Conservation (phyloP, 768 basidiomycete genomes). For the Porphyrellus cyaneotinctus region DNA sequence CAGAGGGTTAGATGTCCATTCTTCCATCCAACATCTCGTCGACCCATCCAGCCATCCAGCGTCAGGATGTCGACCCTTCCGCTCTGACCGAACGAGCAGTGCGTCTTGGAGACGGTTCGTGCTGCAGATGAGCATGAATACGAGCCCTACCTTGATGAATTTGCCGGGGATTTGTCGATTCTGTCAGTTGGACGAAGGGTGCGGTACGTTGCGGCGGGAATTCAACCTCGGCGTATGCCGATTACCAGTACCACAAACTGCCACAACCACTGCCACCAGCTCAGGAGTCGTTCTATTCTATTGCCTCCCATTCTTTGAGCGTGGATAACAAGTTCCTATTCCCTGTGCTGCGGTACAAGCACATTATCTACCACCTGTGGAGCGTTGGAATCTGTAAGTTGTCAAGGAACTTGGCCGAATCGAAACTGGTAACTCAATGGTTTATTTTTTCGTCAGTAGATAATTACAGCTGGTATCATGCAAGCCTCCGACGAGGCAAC, state of each 20-base stretch:
- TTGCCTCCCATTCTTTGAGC: too few relatives aligned
- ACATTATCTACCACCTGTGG: too few relatives aligned
- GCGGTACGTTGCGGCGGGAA: conserved; percentile 16
- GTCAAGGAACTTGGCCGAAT: too few relatives aligned
- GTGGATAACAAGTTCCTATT: too few relatives aligned
- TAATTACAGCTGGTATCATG: too few relatives aligned
- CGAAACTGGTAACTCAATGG: too few relatives aligned
- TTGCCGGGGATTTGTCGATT: conserved; percentile 32
- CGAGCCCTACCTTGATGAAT: conserved; percentile 57
- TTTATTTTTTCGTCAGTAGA: too few relatives aligned
- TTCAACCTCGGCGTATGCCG: conserved; percentile 30
- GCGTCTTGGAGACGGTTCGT: conserved; percentile 7
- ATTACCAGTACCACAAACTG: conserved; percentile 6
- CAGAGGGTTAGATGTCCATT: neutral
- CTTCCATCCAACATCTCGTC: conserved; percentile 34
- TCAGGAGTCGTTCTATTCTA: neutral
- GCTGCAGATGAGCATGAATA: conserved; percentile 26
- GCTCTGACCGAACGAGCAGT: conserved; percentile 1
- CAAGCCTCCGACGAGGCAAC: neutral
- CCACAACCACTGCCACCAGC: neutral
- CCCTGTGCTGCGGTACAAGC: too few relatives aligned
- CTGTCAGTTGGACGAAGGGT: conserved; percentile 16
- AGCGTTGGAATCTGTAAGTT: too few relatives aligned
- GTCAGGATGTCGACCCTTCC: conserved; percentile 4
- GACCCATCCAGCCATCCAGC: conserved; percentile 41